These are phyloP conservation scores for Plasmodium cynomolgi DNA, from an alignment of 169 alveolate genomes.

Conservation along the genomic window DNA sequence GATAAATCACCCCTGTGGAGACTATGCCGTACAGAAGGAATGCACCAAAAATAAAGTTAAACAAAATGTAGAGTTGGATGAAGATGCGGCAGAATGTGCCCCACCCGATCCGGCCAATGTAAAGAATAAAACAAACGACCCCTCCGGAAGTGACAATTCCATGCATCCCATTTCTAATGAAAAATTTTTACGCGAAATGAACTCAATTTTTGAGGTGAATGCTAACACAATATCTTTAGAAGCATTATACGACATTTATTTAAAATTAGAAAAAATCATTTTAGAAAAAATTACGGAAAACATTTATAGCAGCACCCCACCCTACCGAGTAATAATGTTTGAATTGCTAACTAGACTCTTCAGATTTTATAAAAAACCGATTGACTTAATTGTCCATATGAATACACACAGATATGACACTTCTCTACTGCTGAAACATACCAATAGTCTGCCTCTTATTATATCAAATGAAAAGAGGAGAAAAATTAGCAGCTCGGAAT, in stretches of 20 bases:
- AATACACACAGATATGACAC: conserved; percentile 74
- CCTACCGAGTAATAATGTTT: conserved; percentile 84
- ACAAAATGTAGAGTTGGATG: not conserved
- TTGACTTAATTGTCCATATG: conserved; percentile 57
- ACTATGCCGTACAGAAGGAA: not conserved
- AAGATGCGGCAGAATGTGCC: not conserved
- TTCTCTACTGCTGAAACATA: conserved; percentile 39
- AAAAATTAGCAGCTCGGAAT: conserved; percentile 23
- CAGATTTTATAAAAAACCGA: conserved; percentile 73
- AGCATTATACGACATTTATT: conserved; percentile 77
- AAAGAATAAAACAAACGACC: not conserved
- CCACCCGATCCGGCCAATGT: not conserved
- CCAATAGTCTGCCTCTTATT: conserved; percentile 49
- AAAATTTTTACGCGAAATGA: not conserved
- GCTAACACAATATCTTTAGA: conserved; percentile 42
- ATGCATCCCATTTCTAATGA: not conserved
- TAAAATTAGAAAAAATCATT: conserved; percentile 73
- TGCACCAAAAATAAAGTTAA: not conserved
- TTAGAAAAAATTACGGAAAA: conserved; percentile 75
- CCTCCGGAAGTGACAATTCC: not conserved
- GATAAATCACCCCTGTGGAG: not conserved
- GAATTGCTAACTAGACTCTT: conserved; percentile 82
- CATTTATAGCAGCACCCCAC: conserved; percentile 84
- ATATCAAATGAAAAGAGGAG: conserved; percentile 33
- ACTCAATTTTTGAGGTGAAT: conserved; percentile 8